These are phyloP conservation scores for Articulospora tetracladia DNA, from an alignment of 495 filamentous ascomycete genomes.

Conservation along the genomic window DNA sequence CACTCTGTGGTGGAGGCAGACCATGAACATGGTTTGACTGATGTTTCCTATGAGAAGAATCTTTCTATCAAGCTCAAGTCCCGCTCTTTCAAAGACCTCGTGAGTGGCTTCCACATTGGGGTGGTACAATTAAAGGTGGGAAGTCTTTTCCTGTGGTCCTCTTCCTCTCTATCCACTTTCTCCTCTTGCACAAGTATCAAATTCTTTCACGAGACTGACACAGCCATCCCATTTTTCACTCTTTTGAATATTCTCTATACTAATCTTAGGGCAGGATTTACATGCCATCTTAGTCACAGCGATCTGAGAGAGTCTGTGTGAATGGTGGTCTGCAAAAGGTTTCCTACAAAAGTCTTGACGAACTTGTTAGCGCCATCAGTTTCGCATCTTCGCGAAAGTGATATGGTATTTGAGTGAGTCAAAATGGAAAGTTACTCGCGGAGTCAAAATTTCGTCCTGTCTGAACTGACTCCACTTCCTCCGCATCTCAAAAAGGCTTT, in stretches of 20 bases:
- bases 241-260: too few relatives aligned
- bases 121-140: neutral
- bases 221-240: too few relatives aligned
- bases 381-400: neutral
- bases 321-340: neutral
- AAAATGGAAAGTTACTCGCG: neutral
- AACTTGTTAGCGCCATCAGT: too few relatives aligned
- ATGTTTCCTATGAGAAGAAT: too few relatives aligned
- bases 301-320: neutral
- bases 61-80: neutral
- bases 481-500: constrained; percentile 8
- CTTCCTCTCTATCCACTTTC: too few relatives aligned
- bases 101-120: neutral
- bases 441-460: neutral
- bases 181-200: too few relatives aligned
- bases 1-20: too few relatives aligned
- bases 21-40: too few relatives aligned
- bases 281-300: too few relatives aligned
- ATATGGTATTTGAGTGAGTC: neutral
- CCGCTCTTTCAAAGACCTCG: neutral
- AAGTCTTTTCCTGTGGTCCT: neutral
- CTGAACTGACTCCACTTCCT: constrained; percentile 1
- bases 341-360: too few relatives aligned
- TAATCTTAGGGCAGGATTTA: too few relatives aligned
- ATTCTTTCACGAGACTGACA: too few relatives aligned